Evolutionary conservation across 2,329 filamentous ascomycete genomes (phyloP).

Genomic region (Alternaria ventricosa): DNA sequence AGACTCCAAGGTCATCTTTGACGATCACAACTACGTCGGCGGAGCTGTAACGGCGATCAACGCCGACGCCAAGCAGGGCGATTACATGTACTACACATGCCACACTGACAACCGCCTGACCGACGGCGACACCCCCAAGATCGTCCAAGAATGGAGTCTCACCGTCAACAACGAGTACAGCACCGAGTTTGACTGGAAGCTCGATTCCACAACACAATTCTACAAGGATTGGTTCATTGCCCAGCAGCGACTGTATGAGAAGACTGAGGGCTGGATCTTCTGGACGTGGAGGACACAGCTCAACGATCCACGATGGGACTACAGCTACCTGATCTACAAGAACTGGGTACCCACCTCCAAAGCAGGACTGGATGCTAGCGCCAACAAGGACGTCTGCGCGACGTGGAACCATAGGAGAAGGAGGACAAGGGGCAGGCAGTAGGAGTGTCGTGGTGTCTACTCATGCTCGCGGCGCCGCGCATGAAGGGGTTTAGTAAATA

Average conservation of each 20-base stretch:
- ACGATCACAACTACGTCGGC: slow-evolving; percentile 66
- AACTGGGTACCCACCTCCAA: slow-evolving; percentile 9
- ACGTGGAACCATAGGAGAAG: slow-evolving; percentile 5
- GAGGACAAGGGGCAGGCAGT: background rate
- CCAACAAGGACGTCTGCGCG: slow-evolving; percentile 1
- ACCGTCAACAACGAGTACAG: slow-evolving; percentile 58
- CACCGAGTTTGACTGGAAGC: slow-evolving; percentile 51
- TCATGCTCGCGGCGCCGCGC: background rate
- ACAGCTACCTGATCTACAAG: slow-evolving; percentile 36
- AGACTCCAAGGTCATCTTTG: slow-evolving; percentile 58
- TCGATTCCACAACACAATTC: slow-evolving; percentile 52
- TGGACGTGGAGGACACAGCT: slow-evolving; percentile 66
- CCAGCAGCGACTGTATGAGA: slow-evolving; percentile 63
- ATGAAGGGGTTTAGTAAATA: background rate
- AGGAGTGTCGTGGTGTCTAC: background rate
- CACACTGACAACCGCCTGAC: slow-evolving; percentile 50
- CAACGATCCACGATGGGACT: slow-evolving; percentile 60
- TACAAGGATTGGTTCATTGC: slow-evolving; percentile 65
- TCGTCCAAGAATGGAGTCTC: slow-evolving; percentile 68
- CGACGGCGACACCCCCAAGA: slow-evolving; percentile 50
- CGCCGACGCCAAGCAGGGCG: slow-evolving; percentile 48
- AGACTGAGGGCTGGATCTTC: slow-evolving; percentile 63
- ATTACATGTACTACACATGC: slow-evolving; percentile 62
- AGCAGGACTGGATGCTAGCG: slow-evolving; percentile 7
- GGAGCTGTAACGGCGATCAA: slow-evolving; percentile 42